Percentiles rank a stretch among this genome's conserved stretches.
phyloP scores from a whole-genome alignment of 2,329 filamentous ascomycete genomes.

The Claviceps fusiformis region DNA sequence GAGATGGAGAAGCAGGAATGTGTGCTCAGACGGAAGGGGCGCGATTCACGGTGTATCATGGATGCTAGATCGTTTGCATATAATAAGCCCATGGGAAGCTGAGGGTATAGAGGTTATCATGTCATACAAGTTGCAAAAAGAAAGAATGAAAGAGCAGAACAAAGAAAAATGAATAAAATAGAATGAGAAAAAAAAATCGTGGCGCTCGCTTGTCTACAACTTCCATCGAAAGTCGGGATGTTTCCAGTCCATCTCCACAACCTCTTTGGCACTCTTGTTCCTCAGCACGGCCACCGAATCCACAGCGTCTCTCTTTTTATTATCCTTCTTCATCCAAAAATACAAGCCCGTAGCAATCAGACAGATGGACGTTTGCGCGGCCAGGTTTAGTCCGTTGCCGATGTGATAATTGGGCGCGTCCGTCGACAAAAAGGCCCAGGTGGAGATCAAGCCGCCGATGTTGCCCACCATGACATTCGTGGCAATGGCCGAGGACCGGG shows the following conservation, averaged over 20 bases:
- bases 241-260: slow-evolving; percentile 52
- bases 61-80: too few species aligned
- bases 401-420: slow-evolving; percentile 54
- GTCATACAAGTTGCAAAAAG: too few species aligned
- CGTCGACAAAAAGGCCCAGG: slow-evolving; percentile 49
- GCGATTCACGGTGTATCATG: too few species aligned
- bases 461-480: slow-evolving; percentile 35
- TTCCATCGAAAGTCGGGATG: slow-evolving; percentile 55
- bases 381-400: slow-evolving; percentile 58
- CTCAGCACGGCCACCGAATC: slow-evolving; percentile 43
- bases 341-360: slow-evolving; percentile 34
- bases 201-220: neutral
- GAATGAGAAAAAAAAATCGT: neutral
- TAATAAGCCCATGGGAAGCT: too few species aligned
- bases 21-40: too few species aligned
- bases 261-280: slow-evolving; percentile 37
- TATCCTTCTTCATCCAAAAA: slow-evolving; percentile 50
- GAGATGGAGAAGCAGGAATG: too few species aligned
- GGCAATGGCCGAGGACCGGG: slow-evolving; percentile 47
- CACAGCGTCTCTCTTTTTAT: slow-evolving; percentile 40
- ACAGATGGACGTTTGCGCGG: slow-evolving; percentile 42
- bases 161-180: neutral
- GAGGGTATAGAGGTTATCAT: too few species aligned
- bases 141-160: too few species aligned
- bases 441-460: slow-evolving; percentile 46